These are phyloP conservation scores for Yarrowia phangngaensis DNA, from an alignment of 805 yeast genomes.

Conservation along the genomic window DNA sequence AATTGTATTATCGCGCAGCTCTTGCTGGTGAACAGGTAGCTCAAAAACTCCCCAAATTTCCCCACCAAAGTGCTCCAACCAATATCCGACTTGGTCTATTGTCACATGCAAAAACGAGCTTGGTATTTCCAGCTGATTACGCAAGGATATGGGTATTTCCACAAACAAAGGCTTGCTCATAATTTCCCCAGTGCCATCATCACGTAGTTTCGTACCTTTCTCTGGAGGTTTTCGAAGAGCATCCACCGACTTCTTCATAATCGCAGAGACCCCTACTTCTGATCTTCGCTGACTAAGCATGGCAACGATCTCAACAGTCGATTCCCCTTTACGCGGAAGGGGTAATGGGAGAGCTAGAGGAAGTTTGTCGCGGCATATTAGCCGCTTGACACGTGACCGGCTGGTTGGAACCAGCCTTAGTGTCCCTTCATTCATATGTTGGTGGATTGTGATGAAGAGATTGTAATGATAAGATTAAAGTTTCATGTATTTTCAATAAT, in stretches of 20 bases:
- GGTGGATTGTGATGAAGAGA: not conserved
- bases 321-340: not conserved
- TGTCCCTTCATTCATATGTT: not conserved
- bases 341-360: not conserved
- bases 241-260: too few relatives aligned
- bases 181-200: not conserved
- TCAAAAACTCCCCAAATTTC: slow-evolving; percentile 9
- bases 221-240: too few relatives aligned
- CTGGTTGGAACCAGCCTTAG: slow-evolving; percentile 20
- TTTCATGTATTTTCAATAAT: too few relatives aligned
- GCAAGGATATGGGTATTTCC: too few relatives aligned
- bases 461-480: too few relatives aligned
- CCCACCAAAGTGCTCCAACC: slow-evolving; percentile 22
- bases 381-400: slow-evolving; percentile 7
- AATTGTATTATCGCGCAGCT: too few relatives aligned
- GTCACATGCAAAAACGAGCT: slow-evolving; percentile 2
- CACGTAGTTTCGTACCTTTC: too few relatives aligned
- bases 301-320: too few relatives aligned
- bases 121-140: slow-evolving; percentile 2
- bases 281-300: too few relatives aligned
- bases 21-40: too few relatives aligned
- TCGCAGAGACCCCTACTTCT: slow-evolving; percentile 5
- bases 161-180: not conserved
- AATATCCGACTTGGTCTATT: slow-evolving; percentile 3
- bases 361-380: slow-evolving; percentile 5